Conservation (phyloP, 2,329 filamentous ascomycete species). For the Colletotrichum noveboracense region DNA sequence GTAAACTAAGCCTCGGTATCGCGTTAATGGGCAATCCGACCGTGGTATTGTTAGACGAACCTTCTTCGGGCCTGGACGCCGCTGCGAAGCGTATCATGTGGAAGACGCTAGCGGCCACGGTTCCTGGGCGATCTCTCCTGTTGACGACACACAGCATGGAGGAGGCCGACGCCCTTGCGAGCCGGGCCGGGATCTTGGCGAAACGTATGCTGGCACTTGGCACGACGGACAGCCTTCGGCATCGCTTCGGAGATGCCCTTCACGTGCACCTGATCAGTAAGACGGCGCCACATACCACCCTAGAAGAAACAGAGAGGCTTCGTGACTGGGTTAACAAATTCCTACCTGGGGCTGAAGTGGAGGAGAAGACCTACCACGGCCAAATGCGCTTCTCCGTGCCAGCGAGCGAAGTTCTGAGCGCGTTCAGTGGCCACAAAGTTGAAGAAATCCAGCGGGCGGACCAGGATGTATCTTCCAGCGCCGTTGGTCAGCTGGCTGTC, state of each 20-base stretch:
- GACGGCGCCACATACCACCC: constrained; percentile 74
- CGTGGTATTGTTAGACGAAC: constrained; percentile 88
- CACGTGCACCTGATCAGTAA: constrained; percentile 82
- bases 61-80: constrained; percentile 86
- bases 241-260: constrained; percentile 77
- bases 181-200: constrained; percentile 85
- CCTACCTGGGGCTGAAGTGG: constrained; percentile 71
- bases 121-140: constrained; percentile 79
- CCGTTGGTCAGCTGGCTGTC: constrained; percentile 74
- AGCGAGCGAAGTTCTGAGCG: constrained; percentile 41
- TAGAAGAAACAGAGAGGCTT: constrained; percentile 71
- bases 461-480: constrained; percentile 43
- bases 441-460: constrained; percentile 28
- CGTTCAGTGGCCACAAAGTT: constrained; percentile 21
- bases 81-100: constrained; percentile 94
- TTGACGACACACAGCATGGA: constrained; percentile 96
- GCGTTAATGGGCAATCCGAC: constrained; percentile 91
- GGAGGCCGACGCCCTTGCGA: constrained; percentile 88
- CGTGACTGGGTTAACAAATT: constrained; percentile 66
- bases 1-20: constrained; percentile 89
- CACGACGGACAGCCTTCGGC: constrained; percentile 73
- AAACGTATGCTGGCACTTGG: constrained; percentile 85
- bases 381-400: constrained; percentile 86
- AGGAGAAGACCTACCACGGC: constrained; percentile 80
- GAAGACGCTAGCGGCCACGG: constrained; percentile 78